Evolutionary conservation across 176 grass and related monocot genomes (phyloP).

Genomic region (Otatea glauca): DNA sequence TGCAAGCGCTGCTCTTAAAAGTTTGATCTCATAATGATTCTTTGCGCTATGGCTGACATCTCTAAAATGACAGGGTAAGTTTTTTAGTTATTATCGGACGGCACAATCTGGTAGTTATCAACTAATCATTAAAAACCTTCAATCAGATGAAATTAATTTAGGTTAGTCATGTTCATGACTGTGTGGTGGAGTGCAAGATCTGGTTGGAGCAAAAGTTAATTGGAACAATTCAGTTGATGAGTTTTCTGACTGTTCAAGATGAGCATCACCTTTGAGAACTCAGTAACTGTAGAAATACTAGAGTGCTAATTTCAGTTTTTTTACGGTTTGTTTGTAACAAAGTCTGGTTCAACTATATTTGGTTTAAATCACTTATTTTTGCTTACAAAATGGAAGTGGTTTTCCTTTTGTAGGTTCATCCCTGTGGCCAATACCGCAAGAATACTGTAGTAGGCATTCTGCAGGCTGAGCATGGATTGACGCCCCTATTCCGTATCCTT

Average conservation of each 20-base stretch:
- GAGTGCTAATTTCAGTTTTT: neutral
- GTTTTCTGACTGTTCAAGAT: slow-evolving; percentile 22
- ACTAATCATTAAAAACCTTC: neutral
- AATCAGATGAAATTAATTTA: neutral
- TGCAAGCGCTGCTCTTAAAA: neutral
- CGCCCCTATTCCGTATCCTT: slow-evolving; percentile 92
- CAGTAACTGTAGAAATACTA: neutral
- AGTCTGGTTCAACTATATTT: slow-evolving; percentile 23
- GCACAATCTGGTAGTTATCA: neutral
- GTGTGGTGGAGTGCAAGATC: neutral
- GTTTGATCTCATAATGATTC: neutral
- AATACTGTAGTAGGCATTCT: slow-evolving; percentile 95
- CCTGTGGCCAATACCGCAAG: slow-evolving; percentile 95
- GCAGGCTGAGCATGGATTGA: slow-evolving; percentile 80
- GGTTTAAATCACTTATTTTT: slow-evolving; percentile 1
- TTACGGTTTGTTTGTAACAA: neutral
- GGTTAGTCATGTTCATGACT: neutral
- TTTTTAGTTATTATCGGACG: neutral
- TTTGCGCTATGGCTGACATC: neutral
- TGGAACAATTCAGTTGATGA: neutral
- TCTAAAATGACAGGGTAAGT: neutral
- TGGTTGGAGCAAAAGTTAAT: neutral
- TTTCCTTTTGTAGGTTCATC: slow-evolving; percentile 75
- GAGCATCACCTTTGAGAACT: neutral
- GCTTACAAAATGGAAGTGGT: neutral